Evolutionary conservation across 2,329 filamentous ascomycete species (phyloP).

Genomic region (Epichloe gansuensis): DNA sequence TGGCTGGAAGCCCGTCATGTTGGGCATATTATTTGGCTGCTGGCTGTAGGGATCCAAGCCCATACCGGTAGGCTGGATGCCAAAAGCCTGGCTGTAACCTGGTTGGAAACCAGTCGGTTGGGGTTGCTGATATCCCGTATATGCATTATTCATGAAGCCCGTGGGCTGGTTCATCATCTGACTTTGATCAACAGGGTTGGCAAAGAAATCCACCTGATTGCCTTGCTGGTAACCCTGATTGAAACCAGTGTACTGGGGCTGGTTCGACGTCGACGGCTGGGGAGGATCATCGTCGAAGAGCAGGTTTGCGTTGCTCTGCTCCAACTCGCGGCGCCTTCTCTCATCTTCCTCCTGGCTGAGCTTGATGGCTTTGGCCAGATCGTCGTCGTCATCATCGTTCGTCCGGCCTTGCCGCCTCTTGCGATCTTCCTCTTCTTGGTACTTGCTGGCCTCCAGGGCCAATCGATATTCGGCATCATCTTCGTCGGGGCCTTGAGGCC

Average conservation of each 20-base stretch:
- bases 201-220: conserved; percentile 90
- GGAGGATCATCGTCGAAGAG: conserved; percentile 75
- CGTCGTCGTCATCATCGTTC: conserved; percentile 56
- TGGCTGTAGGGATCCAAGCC: conserved; percentile 59
- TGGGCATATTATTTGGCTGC: conserved; percentile 18
- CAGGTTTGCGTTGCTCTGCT: conserved; percentile 71
- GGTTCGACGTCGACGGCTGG: conserved; percentile 29
- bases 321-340: conserved; percentile 70
- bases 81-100: conserved; percentile 59
- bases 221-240: conserved; percentile 98
- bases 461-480: conserved; percentile 85
- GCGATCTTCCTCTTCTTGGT: conserved; percentile 83
- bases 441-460: conserved; percentile 89
- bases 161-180: conserved; percentile 70
- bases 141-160: conserved; percentile 50
- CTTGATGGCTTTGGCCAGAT: conserved; percentile 88
- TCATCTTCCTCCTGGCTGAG: conserved; percentile 94
- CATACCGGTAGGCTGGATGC: conserved; percentile 46
- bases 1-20: conserved; percentile 33
- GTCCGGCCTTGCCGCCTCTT: conserved; percentile 56
- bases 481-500: conserved; percentile 48
- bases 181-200: conserved; percentile 73
- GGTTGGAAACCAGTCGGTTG: conserved; percentile 36
- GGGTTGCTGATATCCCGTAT: conserved; percentile 39
- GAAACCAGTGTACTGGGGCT: conserved; percentile 74